These are phyloP conservation scores for Plantago coronopus DNA, from an alignment of 305 asterid species.

Conservation along the genomic window DNA sequence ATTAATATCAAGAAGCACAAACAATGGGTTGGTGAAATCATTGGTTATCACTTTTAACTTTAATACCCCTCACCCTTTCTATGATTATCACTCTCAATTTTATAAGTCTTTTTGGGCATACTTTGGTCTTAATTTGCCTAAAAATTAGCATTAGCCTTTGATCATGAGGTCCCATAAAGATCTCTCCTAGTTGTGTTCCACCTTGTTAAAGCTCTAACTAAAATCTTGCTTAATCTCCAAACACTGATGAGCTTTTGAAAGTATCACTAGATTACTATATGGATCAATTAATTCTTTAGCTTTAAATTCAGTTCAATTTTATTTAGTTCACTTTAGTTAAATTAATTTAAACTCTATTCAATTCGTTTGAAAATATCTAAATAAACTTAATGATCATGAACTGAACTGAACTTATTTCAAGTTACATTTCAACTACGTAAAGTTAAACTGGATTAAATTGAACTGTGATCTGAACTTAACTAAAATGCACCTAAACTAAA, in stretches of 20 bases:
- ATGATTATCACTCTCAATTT: slow-evolving; percentile 13
- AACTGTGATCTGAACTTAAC: too few relatives aligned
- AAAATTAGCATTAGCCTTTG: slow-evolving; percentile 40
- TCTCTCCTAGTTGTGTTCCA: slow-evolving; percentile 27
- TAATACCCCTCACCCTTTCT: slow-evolving; percentile 3
- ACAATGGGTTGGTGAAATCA: slow-evolving; percentile 39
- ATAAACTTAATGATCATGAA: too few relatives aligned
- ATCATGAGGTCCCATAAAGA: slow-evolving; percentile 43
- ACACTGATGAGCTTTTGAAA: slow-evolving; percentile 21
- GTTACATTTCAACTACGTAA: too few relatives aligned
- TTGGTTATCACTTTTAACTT: slow-evolving; percentile 7
- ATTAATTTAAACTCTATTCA: too few relatives aligned
- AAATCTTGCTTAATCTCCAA: slow-evolving; percentile 24
- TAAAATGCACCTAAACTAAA: too few relatives aligned
- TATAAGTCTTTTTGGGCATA: slow-evolving; percentile 23
- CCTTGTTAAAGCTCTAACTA: slow-evolving; percentile 20
- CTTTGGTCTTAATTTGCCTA: slow-evolving; percentile 39
- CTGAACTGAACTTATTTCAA: too few relatives aligned
- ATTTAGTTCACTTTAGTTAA: too few relatives aligned
- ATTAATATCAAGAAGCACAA: slow-evolving; percentile 34
- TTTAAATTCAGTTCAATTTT: too few relatives aligned
- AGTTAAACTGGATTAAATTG: too few relatives aligned
- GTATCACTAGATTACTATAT: too few relatives aligned
- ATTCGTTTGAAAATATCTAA: too few relatives aligned
- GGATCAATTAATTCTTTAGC: too few relatives aligned